phyloP scores from a whole-genome alignment of 257 asterid species.

The Parsonsia alboflavescens region DNA sequence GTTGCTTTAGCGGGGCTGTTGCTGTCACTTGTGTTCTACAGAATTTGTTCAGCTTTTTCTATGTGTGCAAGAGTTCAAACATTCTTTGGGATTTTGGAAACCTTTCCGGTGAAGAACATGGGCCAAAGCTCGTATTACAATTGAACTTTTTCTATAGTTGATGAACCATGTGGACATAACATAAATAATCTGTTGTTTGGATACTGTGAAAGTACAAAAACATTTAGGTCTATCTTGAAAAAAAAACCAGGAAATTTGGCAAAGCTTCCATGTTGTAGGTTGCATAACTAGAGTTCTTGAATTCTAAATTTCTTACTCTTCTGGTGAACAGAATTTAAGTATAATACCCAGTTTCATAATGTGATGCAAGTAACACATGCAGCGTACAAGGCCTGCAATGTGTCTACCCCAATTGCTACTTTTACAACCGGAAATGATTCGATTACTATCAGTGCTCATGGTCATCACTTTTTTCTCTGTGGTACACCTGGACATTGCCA shows the following conservation, averaged over 20 bases:
- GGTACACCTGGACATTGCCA: conserved; percentile 87
- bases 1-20: not conserved
- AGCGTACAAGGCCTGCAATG: conserved; percentile 58
- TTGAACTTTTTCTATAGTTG: not conserved
- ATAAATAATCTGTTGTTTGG: not conserved
- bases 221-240: not conserved
- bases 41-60: not conserved
- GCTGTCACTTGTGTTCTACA: not conserved
- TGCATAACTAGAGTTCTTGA: not conserved
- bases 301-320: not conserved
- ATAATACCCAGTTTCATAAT: conserved; percentile 78
- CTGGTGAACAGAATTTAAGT: conserved; percentile 45
- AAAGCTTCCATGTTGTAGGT: not conserved
- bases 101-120: not conserved
- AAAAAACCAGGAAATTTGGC: not conserved
- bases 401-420: conserved; percentile 63
- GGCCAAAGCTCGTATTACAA: not conserved
- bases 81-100: not conserved
- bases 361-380: conserved; percentile 75
- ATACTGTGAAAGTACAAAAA: too few species aligned
- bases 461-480: conserved; percentile 78
- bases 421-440: conserved; percentile 81
- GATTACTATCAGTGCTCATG: conserved; percentile 44
- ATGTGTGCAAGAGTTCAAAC: not conserved
- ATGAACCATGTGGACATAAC: too few species aligned